These are phyloP conservation scores for Saposhnikovia divaricata DNA, from an alignment of 129 eudicot genomes.

Conservation along the genomic window DNA sequence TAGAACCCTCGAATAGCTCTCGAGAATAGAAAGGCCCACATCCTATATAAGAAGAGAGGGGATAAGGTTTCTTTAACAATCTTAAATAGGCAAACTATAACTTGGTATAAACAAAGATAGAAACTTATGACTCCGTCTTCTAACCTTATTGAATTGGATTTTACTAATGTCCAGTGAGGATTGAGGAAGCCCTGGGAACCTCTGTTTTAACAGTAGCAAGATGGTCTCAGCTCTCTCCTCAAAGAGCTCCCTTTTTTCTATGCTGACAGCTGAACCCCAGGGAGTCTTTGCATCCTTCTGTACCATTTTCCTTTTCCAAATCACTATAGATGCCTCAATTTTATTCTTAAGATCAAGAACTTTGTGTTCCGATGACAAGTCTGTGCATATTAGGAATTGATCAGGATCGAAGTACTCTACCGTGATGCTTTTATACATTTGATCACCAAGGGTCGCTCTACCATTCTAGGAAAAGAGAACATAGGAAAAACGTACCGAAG, in stretches of 20 bases:
- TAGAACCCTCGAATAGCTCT: constrained; percentile 58
- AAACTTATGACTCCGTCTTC: neutral
- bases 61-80: neutral
- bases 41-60: constrained; percentile 23
- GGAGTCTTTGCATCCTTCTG: constrained; percentile 24
- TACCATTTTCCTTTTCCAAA: constrained; percentile 35
- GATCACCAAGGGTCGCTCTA: constrained; percentile 32
- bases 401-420: constrained; percentile 35
- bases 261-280: constrained; percentile 29
- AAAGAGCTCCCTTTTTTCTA: constrained; percentile 32
- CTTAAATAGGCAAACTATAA: too few species aligned
- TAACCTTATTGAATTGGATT: constrained; percentile 25
- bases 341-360: constrained; percentile 32
- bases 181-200: constrained; percentile 33
- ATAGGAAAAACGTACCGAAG: neutral
- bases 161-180: constrained; percentile 33
- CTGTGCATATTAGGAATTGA: constrained; percentile 19
- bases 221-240: constrained; percentile 35
- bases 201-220: constrained; percentile 27
- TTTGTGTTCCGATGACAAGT: constrained; percentile 32
- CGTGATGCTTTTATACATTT: constrained; percentile 34
- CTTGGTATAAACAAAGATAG: neutral
- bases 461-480: constrained; percentile 22
- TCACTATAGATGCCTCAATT: constrained; percentile 34
- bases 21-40: constrained; percentile 53